These are phyloP conservation scores for Aspergillus incahuasiensis DNA, from an alignment of 495 filamentous ascomycete species.

Conservation along the genomic window DNA sequence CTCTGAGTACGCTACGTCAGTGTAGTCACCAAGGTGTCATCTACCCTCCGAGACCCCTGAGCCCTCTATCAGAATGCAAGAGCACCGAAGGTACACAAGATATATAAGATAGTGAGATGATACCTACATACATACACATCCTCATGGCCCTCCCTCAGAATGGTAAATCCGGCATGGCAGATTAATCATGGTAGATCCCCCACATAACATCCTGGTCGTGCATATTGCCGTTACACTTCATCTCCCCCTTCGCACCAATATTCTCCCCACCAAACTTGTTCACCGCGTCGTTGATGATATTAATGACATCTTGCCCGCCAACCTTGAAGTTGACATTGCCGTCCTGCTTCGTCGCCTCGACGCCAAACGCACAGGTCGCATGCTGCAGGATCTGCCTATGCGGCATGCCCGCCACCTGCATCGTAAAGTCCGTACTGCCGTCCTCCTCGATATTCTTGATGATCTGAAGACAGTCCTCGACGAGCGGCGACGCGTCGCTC, in stretches of 20 bases:
- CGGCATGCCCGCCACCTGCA: neutral
- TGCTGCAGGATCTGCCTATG: conserved; percentile 12
- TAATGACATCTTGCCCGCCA: conserved; percentile 11
- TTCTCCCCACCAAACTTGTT: neutral
- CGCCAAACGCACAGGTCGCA: conserved; percentile 1
- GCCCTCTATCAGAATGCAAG: too few species aligned
- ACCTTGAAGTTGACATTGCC: conserved; percentile 6
- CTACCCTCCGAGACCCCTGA: too few species aligned
- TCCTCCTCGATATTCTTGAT: conserved; percentile 28
- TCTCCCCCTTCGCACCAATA: conserved; percentile 7
- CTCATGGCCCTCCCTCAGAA: too few species aligned
- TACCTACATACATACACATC: too few species aligned
- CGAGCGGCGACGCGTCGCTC: conserved; percentile 22
- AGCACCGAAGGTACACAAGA: too few species aligned
- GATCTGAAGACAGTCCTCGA: conserved; percentile 28
- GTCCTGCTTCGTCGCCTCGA: neutral
- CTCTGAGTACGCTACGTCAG: too few species aligned
- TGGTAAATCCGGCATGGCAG: too few species aligned
- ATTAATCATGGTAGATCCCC: conserved; percentile 11
- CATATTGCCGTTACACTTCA: conserved; percentile 7
- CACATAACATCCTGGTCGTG: conserved; percentile 1
- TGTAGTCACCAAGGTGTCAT: too few species aligned
- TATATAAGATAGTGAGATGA: too few species aligned
- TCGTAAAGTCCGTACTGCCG: neutral
- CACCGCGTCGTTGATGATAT: conserved; percentile 10